phyloP scores from a whole-genome alignment of 495 filamentous ascomycete species.

The Podospora fimiseda region DNA sequence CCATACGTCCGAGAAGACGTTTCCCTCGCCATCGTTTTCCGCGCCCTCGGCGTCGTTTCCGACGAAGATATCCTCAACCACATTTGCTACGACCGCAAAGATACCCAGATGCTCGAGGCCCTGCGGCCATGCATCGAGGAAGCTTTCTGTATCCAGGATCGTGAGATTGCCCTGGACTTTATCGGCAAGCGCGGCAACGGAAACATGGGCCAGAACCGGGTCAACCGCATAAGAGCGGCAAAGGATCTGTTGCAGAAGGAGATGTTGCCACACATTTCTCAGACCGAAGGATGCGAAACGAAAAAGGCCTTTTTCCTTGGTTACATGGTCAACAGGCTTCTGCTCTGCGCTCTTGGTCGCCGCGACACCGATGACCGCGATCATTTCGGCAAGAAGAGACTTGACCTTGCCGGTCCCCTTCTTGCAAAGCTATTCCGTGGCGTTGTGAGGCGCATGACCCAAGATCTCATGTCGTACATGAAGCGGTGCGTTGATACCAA shows the following conservation, averaged over 20 bases:
- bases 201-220: slow-evolving; percentile 61
- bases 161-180: slow-evolving; percentile 90
- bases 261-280: slow-evolving; percentile 91
- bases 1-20: slow-evolving; percentile 93
- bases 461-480: slow-evolving; percentile 82
- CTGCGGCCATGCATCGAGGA: slow-evolving; percentile 95
- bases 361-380: slow-evolving; percentile 93
- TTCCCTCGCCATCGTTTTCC: slow-evolving; percentile 89
- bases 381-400: slow-evolving; percentile 97
- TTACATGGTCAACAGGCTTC: slow-evolving; percentile 94
- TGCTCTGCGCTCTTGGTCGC: slow-evolving; percentile 85
- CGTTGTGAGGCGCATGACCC: slow-evolving; percentile 77
- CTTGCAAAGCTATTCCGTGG: slow-evolving; percentile 88
- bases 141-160: slow-evolving; percentile 90
- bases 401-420: slow-evolving; percentile 91
- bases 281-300: slow-evolving; percentile 92
- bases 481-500: slow-evolving; percentile 85
- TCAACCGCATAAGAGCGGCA: slow-evolving; percentile 85
- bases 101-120: slow-evolving; percentile 96
- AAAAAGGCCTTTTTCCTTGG: slow-evolving; percentile 97
- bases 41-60: slow-evolving; percentile 90
- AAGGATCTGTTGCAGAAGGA: slow-evolving; percentile 95
- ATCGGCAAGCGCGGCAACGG: slow-evolving; percentile 81
- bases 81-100: slow-evolving; percentile 90
- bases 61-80: slow-evolving; percentile 98